Base-by-base conservation (phyloP, 805 yeast genomes). In the Metschnikowia lachancei region DNA sequence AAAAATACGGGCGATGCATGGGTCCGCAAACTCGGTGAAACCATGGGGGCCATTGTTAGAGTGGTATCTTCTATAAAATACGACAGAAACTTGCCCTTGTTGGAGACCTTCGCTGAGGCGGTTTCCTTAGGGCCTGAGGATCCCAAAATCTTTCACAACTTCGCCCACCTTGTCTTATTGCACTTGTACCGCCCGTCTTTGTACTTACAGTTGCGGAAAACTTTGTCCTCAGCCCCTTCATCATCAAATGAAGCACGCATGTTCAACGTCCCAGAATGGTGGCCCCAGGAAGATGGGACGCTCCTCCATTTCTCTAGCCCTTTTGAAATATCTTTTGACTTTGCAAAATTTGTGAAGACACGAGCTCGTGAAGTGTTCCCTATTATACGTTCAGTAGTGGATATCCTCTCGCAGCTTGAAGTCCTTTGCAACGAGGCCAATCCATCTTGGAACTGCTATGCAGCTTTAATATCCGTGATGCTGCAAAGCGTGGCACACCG, bases 241-340 rank as follows among this genome's bases (percentile, higher is more conserved):
- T 1, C 33, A 17, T 7, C 14, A 17, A 18, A 12, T 11, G 36
- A 36, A 10, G 22, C 10, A 28, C 20, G 20, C 9, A 3, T 24
- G 2, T 45, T 32, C 31, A n/a, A 4, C 9, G 38, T 46, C 3
- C 55, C 55, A 2, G 39, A 41, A 3, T 52, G 55, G 55, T 49
- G 53, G 55, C 52, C 52, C 1, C 20, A 32, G 3, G 4, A 3
- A 19, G 22, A 6, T 35, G 5, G 4, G 19, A 2, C 33, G 33
- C 10, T 14, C 10, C 24, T 18, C 11, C 12, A 16, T 3, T 26
- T 46, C 16, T 19, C 45, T 2, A 50, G 54, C 28, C 51, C 54
- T 4, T 47, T 52, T 4, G 52, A 52, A 9, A 39, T 39, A 19
- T 20, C 14, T 19, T 17, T 20, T n/a, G 42, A 42, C 29, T 18